phyloP scores from a whole-genome alignment of 306 rosid genomes.

The Quercus gilva region DNA sequence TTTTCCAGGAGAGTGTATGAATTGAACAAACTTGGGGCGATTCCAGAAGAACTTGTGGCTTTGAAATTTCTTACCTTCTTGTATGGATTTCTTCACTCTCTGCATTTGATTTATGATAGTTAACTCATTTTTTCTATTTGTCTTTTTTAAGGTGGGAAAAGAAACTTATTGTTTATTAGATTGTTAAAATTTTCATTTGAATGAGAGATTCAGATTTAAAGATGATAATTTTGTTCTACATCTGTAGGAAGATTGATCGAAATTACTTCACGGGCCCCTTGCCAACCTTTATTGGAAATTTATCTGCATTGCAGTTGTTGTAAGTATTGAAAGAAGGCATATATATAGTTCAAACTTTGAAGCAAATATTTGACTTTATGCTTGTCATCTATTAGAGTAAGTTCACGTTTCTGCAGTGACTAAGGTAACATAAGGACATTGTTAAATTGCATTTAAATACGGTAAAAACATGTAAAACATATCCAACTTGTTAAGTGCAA shows the following conservation, averaged over 20 bases:
- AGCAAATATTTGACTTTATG: no score
- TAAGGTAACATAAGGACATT: no score
- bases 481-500: no score
- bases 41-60: constrained; percentile 20
- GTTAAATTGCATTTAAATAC: no score
- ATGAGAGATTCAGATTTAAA: neutral
- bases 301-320: constrained; percentile 1
- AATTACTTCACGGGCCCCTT: constrained; percentile 26
- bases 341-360: no score
- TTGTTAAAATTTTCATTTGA: neutral
- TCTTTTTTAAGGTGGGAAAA: no score
- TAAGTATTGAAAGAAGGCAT: constrained; percentile 3
- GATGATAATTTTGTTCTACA: neutral
- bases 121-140: neutral
- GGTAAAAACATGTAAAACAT: no score
- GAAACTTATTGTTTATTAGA: no score
- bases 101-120: neutral
- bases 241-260: constrained; percentile 17
- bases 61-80: constrained; percentile 7
- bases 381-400: no score
- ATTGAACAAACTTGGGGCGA: neutral
- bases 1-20: constrained; percentile 21
- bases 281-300: constrained; percentile 22
- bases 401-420: no score
- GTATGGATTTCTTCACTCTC: neutral